Evolutionary conservation across 768 basidiomycete species (phyloP).

Genomic region (Termitomyces sp.): DNA sequence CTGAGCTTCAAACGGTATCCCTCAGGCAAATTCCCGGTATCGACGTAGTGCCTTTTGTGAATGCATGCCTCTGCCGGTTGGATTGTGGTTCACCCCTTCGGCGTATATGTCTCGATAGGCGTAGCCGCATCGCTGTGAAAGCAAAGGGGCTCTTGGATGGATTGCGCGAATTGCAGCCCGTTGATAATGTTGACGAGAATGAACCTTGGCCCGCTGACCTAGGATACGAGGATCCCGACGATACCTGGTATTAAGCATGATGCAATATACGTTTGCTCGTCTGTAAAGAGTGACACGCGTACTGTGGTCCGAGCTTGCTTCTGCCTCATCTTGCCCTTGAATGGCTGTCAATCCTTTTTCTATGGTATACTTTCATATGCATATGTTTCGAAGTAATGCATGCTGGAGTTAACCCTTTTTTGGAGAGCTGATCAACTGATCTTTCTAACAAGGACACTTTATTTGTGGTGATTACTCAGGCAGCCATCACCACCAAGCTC

Average conservation of each 20-base stretch:
- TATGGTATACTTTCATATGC: not conserved
- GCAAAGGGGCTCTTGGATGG: slow-evolving; percentile 22
- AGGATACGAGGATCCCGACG: slow-evolving; percentile 31
- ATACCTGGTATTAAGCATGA: slow-evolving; percentile 16
- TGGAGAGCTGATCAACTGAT: not conserved
- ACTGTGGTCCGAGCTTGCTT: not conserved
- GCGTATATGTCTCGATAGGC: slow-evolving; percentile 28
- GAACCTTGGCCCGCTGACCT: slow-evolving; percentile 33
- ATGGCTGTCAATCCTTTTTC: no score
- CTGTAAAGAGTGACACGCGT: not conserved
- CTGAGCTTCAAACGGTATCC: slow-evolving; percentile 25
- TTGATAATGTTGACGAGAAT: slow-evolving; percentile 19
- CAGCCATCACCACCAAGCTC: not conserved
- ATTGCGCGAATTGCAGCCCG: slow-evolving; percentile 22
- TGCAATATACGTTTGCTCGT: not conserved
- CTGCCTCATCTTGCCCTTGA: not conserved
- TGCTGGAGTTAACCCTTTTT: not conserved
- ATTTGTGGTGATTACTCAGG: slow-evolving; percentile 5
- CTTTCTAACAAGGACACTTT: not conserved
- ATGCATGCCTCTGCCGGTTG: slow-evolving; percentile 23
- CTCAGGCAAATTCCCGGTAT: slow-evolving; percentile 24
- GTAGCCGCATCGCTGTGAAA: slow-evolving; percentile 29
- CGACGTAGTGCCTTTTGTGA: slow-evolving; percentile 26
- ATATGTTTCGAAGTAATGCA: not conserved
- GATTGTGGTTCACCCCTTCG: slow-evolving; percentile 14